Conservation (phyloP, 2,329 filamentous ascomycete genomes). For the Orbilia ellipsospora region DNA sequence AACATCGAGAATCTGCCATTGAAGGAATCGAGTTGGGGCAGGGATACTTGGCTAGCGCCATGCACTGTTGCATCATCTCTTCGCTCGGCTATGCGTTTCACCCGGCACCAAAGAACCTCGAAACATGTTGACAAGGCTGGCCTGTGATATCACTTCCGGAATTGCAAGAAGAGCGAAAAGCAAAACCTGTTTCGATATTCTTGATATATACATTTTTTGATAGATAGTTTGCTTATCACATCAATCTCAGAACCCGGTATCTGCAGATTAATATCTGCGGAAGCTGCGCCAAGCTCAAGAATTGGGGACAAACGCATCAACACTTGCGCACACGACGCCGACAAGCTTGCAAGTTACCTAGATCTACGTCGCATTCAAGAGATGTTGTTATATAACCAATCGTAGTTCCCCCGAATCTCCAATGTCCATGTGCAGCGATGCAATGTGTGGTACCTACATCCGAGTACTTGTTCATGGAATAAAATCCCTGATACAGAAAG, state of each 20-base stretch:
- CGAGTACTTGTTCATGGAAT: neutral
- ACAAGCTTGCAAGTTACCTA: no score
- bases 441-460: conserved; percentile 25
- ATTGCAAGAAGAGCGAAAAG: neutral
- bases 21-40: neutral
- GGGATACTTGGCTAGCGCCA: neutral
- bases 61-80: conserved; percentile 46
- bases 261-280: no score
- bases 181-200: conserved; percentile 18
- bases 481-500: conserved; percentile 1
- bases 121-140: neutral
- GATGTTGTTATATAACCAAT: conserved; percentile 3
- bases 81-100: conserved; percentile 15
- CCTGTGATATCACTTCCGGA: neutral
- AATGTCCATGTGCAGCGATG: neutral
- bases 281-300: no score
- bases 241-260: no score
- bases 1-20: neutral
- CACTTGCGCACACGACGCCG: no score
- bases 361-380: no score
- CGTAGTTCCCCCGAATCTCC: conserved; percentile 14
- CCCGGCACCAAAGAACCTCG: neutral
- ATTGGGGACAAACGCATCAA: no score
- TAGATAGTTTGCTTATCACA: no score
- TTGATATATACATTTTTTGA: no score